Evolutionary conservation across 2,329 filamentous ascomycete species (phyloP).

Genomic region (Colletotrichum sp.): DNA sequence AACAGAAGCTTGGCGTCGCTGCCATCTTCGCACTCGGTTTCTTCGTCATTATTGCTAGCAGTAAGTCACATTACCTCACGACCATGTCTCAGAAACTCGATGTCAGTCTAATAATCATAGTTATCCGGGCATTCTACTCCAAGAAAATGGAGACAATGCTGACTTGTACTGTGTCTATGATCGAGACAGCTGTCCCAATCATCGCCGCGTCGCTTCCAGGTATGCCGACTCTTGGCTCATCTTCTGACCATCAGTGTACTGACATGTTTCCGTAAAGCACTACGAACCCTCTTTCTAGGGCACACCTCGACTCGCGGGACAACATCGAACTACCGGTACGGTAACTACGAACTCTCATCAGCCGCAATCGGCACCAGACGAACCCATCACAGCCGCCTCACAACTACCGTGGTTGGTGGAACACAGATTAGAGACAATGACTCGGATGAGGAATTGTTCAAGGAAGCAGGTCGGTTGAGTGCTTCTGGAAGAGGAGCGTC

Average conservation of each 20-base stretch:
- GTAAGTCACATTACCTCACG: conserved; percentile 8
- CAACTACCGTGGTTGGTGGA: conserved; percentile 11
- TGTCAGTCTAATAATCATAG: background rate
- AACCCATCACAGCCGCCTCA: conserved; percentile 11
- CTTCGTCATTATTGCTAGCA: conserved; percentile 33
- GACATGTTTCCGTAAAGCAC: background rate
- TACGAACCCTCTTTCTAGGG: conserved; percentile 11
- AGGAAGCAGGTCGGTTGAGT: background rate
- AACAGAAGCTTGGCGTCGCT: conserved; percentile 34
- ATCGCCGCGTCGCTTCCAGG: conserved; percentile 42
- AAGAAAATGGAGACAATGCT: conserved; percentile 37
- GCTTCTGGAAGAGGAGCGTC: background rate
- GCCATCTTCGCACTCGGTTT: conserved; percentile 35
- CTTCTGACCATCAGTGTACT: background rate
- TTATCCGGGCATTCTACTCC: conserved; percentile 38
- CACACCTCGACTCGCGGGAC: conserved; percentile 3
- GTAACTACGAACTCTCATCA: conserved; percentile 13
- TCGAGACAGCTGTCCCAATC: conserved; percentile 41
- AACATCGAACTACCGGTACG: conserved; percentile 9
- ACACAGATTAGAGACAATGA: conserved; percentile 9
- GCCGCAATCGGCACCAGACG: background rate
- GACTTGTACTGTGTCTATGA: conserved; percentile 40
- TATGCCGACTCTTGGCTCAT: conserved; percentile 1
- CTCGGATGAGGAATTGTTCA: conserved; percentile 14
- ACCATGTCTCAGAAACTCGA: background rate